Evolutionary conservation across 148 eudicot species (phyloP), one percentile per base, ranked within the genome.

Genomic region (Nepenthes gracilis): DNA sequence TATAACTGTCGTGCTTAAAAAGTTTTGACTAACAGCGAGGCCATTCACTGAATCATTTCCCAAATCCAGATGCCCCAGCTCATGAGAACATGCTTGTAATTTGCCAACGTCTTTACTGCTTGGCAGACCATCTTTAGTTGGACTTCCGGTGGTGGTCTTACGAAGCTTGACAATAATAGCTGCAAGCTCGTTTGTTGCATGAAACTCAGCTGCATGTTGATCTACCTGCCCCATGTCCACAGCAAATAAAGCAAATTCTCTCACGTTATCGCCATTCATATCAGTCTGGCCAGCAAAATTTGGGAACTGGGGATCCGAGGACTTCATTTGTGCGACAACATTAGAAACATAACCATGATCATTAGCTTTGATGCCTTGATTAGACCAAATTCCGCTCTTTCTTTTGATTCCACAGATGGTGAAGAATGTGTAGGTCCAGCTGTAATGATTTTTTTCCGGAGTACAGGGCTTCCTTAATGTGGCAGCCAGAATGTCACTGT

Each of bases 291-390:
- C 70, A 43, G 36, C 54, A 50, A 50, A 49, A 49, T 40, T 54
- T 35, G 68, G 40, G 53, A 32, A 55, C 50, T 23, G 50, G 15
- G 71, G 57, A 72, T 80, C 85, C 15, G 83, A 76, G 66, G 87
- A 84, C 67, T 64, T 83, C 97, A 91, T 87, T 71, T 85, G 87
- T 45, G 87, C 96, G 53, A 83, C 81, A 56, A 77, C 75, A 61
- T 88, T 85, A 11, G 87, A 82, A 10, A 78, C 59, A 55, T 72
- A 80, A 51, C 81, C 77, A 1, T 33, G 58, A 52, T 72, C 77
- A 45, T 68, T 78, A 47, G 75, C 69, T 68, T 80, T 83, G 55
- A 71, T 56, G 54, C 80, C 80, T 6, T 80, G 83, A 73, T 71
- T 78, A 47, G 78, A 71, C 96, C 93, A 85, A 54, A 72, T 49